Evolutionary conservation across 805 yeast genomes (phyloP), one percentile per base, ranked within the genome.

Genomic region (Barnettozyma sp.): DNA sequence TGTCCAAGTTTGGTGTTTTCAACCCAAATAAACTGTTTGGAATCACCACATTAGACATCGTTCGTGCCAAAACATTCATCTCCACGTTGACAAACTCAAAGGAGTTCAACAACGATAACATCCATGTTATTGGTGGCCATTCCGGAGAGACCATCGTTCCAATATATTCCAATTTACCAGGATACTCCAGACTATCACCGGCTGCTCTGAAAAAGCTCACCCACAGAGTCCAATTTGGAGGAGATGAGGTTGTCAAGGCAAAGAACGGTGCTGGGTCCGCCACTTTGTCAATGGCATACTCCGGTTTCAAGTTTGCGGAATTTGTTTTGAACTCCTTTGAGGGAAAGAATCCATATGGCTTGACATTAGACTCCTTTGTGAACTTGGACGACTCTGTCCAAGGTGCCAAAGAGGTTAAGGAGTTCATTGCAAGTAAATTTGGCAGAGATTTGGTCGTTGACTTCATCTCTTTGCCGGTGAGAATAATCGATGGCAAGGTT

Each of bases 101-200:
- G 14, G 38, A 35, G n/a, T 39, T 31, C 28, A 35, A 39, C 34
- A 39, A 39, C 67, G 82, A 88, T 47, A 71, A 79, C 56, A 48
- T 50, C 7, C 49, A 86, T 15, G 95, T 88, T 36, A 68, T 87
- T 48, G 97, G 96, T 43, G 97, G 97, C 35, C 97, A 87, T 69
- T 84, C 95, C 22, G 96, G 96, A 46, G 90, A 82, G 56, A 87
- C 96, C 33, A 87, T 87, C 55, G 92, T 87, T 27, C 97, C 97
- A 36, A 69, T 87, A 52, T 53, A 56, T 54, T 37, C 64, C 8
- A 45, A 39, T 10, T 31, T 39, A 30, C 54, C 28, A 38, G 40
- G 43, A 18, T 50, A 38, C 34, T 22, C 33, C n/a, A 26, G 29
- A 29, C 46, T 41, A 46, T 41, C 35, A 47, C 47, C 45, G 38